phyloP scores from a whole-genome alignment of 257 asterid species.

The Penstemon davidsonii region DNA sequence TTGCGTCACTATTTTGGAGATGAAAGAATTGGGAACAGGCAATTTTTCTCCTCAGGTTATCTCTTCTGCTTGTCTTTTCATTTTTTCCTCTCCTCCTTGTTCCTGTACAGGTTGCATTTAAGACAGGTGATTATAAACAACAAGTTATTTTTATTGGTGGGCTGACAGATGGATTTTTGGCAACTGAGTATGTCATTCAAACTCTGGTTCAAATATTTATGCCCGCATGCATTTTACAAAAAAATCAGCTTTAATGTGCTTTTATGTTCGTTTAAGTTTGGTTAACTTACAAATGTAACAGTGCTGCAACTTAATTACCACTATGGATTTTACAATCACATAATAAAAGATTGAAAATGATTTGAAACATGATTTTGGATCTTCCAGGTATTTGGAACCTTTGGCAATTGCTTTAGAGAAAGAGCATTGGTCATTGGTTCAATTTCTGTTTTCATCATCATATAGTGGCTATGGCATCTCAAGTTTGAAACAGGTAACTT shows the following conservation, averaged over 20 bases:
- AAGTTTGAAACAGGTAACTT: conserved; percentile 85
- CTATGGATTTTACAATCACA: no score
- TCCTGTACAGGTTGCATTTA: conserved; percentile 80
- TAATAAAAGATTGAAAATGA: no score
- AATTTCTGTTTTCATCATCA: conserved; percentile 87
- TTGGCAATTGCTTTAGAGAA: conserved; percentile 84
- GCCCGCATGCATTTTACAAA: not conserved
- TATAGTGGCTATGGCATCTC: conserved; percentile 93
- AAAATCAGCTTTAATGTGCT: not conserved
- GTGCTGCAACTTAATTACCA: no score
- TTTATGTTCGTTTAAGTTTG: no score
- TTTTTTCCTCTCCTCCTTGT: not conserved
- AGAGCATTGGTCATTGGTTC: conserved; percentile 95
- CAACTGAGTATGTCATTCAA: conserved; percentile 70
- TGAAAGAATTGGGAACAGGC: not conserved
- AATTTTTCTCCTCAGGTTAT: conserved; percentile 40
- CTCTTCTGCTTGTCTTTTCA: conserved; percentile 8
- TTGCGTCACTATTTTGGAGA: not conserved
- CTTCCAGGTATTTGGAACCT: conserved; percentile 86
- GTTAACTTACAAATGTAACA: no score
- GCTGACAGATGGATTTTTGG: conserved; percentile 90
- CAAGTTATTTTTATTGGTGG: conserved; percentile 97
- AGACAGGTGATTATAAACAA: conserved; percentile 83
- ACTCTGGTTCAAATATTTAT: conserved; percentile 14
- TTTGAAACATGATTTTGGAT: not conserved